Evolutionary conservation across 495 filamentous ascomycete genomes (phyloP).

Genomic region (Mytilinidion resinicola): DNA sequence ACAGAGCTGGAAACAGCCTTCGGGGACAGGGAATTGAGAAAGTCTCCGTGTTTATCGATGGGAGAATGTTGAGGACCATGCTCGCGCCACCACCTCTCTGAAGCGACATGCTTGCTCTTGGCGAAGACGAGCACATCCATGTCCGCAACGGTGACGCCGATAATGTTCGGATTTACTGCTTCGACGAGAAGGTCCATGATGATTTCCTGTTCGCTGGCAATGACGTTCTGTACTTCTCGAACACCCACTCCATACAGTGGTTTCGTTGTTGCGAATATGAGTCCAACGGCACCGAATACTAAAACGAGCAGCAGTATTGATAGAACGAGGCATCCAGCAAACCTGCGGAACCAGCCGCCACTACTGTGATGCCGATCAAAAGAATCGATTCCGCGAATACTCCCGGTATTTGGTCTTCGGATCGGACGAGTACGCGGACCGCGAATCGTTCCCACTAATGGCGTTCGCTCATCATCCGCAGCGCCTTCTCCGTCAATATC

Average conservation of each 20-base stretch:
- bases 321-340: slow-evolving; percentile 73
- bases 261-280: slow-evolving; percentile 87
- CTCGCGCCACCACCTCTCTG: slow-evolving; percentile 66
- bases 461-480: slow-evolving; percentile 79
- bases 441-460: slow-evolving; percentile 65
- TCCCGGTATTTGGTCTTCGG: slow-evolving; percentile 52
- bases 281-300: slow-evolving; percentile 72
- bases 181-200: slow-evolving; percentile 89
- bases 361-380: slow-evolving; percentile 55
- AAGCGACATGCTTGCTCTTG: slow-evolving; percentile 77
- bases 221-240: slow-evolving; percentile 73
- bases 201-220: slow-evolving; percentile 89
- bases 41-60: not conserved
- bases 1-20: not conserved
- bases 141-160: slow-evolving; percentile 72
- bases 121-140: slow-evolving; percentile 91
- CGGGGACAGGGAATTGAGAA: not conserved
- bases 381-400: slow-evolving; percentile 64
- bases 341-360: slow-evolving; percentile 39
- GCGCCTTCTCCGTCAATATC: slow-evolving; percentile 70
- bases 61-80: slow-evolving; percentile 33
- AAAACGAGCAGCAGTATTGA: slow-evolving; percentile 68
- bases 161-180: slow-evolving; percentile 86
- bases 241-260: slow-evolving; percentile 71
- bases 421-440: slow-evolving; percentile 55